These are phyloP conservation scores for Astrothelium subdiscretum DNA, from an alignment of 495 filamentous ascomycete genomes.

Conservation along the genomic window DNA sequence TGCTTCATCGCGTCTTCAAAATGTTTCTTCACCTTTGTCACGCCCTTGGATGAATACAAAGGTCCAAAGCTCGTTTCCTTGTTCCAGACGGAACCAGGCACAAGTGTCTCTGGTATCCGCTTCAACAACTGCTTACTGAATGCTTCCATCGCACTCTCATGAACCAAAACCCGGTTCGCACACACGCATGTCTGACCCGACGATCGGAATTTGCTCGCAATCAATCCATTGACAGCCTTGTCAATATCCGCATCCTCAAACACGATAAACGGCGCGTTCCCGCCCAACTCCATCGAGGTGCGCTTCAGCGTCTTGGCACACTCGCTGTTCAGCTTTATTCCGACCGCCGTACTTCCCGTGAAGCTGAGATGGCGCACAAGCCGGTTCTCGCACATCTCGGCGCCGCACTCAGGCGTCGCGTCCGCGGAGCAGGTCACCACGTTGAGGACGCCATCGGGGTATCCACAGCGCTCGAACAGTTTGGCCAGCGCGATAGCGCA, in stretches of 20 bases:
- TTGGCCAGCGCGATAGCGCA: constrained; percentile 11
- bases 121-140: constrained; percentile 50
- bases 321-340: constrained; percentile 1
- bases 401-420: constrained; percentile 4
- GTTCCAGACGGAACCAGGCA: constrained; percentile 48
- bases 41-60: constrained; percentile 13
- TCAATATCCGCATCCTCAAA: constrained; percentile 71
- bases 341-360: constrained; percentile 8
- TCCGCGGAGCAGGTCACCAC: constrained; percentile 5
- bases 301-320: constrained; percentile 5
- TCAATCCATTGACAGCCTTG: constrained; percentile 59
- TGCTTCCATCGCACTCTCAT: constrained; percentile 63
- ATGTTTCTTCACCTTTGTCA: constrained; percentile 65
- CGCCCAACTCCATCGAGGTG: constrained; percentile 9
- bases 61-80: constrained; percentile 68
- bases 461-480: constrained; percentile 6
- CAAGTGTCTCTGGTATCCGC: constrained; percentile 2
- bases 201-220: constrained; percentile 72
- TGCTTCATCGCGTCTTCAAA: constrained; percentile 64
- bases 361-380: constrained; percentile 7
- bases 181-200: constrained; percentile 88
- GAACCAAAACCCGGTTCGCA: constrained; percentile 76
- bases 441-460: constrained; percentile 6
- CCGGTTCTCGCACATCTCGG: constrained; percentile 1
- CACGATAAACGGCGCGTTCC: constrained; percentile 10